A percentile compares a stretch with the other conserved stretches of the same genome.
These are phyloP conservation scores for Linnemannia elongata DNA, from an alignment of 192 early-diverging fungal species.

Conservation along the genomic window DNA sequence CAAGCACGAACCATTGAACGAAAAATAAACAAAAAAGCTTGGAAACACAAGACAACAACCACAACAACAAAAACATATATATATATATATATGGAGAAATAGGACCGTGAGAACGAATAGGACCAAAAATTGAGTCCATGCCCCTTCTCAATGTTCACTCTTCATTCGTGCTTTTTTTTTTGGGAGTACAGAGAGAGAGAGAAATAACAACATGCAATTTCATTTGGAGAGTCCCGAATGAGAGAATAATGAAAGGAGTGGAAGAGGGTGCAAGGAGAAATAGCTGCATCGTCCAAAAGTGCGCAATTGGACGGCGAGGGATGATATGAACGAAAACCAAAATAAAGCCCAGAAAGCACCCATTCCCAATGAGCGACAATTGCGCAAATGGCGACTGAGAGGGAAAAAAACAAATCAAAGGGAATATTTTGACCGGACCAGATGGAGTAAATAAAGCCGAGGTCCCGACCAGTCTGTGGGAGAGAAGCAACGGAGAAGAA, in stretches of 20 bases:
- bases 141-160: background rate
- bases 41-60: background rate
- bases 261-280: background rate
- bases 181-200: background rate
- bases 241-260: background rate
- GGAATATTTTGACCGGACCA: background rate
- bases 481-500: background rate
- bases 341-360: background rate
- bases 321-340: background rate
- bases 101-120: conserved; percentile 30
- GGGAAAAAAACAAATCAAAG: background rate
- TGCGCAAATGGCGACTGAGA: background rate
- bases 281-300: background rate
- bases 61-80: background rate
- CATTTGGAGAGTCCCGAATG: background rate
- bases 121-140: background rate
- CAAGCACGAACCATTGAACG: conserved; percentile 3
- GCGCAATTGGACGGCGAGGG: background rate
- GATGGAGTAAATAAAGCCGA: conserved; percentile 7
- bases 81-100: no score
- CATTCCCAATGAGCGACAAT: background rate
- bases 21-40: background rate
- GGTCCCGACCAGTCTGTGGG: background rate
- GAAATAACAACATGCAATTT: background rate
- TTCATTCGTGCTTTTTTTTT: background rate